phyloP scores from a whole-genome alignment of 2,329 filamentous ascomycete species.

The Penicillium sp. region DNA sequence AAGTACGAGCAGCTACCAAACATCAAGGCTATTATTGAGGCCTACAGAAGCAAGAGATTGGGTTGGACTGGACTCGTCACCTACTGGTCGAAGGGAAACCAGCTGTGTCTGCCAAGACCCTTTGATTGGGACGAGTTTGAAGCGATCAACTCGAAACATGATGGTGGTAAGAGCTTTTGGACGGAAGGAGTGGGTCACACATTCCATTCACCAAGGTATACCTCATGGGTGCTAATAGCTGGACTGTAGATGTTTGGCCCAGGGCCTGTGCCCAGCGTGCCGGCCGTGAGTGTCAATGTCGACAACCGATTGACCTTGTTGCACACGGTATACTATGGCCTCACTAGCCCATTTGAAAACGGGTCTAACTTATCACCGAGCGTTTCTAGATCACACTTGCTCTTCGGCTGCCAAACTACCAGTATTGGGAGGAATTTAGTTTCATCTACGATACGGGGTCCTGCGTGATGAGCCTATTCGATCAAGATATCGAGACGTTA shows the following conservation, averaged over 20 bases:
- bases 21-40: not conserved
- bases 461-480: no score
- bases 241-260: no score
- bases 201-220: no score
- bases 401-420: not conserved
- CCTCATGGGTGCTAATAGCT: no score
- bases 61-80: constrained; percentile 2
- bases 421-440: not conserved
- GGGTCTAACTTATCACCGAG: no score
- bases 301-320: no score
- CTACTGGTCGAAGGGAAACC: constrained; percentile 1
- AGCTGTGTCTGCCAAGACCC: constrained; percentile 2
- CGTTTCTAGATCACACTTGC: not conserved
- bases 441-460: constrained; percentile 3
- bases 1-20: not conserved
- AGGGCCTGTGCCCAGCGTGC: no score
- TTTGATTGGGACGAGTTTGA: no score
- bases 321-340: no score
- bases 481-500: no score
- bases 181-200: constrained; percentile 1
- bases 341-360: no score
- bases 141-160: constrained; percentile 1
- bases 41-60: not conserved
- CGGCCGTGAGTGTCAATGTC: no score
- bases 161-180: constrained; percentile 3